Evolutionary conservation across 371 early-diverging fungal genomes (phyloP).

Genomic region (Haplosporangium sp.): DNA sequence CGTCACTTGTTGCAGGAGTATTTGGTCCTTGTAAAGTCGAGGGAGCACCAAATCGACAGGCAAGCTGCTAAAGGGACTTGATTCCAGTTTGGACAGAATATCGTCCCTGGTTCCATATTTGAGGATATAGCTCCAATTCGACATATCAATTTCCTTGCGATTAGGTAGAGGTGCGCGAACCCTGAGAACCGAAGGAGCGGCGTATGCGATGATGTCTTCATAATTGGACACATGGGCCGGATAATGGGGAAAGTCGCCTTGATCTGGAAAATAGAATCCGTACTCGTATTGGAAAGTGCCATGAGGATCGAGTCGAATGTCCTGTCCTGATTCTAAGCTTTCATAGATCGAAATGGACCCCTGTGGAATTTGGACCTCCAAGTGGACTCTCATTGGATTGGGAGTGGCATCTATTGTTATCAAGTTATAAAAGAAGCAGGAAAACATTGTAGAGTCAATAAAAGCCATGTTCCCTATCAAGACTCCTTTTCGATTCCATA

Average conservation of each 20-base stretch:
- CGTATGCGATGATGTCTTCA: slow-evolving; percentile 43
- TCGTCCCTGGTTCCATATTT: slow-evolving; percentile 32
- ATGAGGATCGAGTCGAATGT: slow-evolving; percentile 28
- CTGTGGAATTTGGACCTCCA: slow-evolving; percentile 47
- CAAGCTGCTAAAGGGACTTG: slow-evolving; percentile 24
- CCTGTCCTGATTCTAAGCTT: slow-evolving; percentile 31
- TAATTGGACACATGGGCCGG: slow-evolving; percentile 59
- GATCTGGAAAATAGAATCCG: slow-evolving; percentile 66
- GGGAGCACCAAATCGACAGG: slow-evolving; percentile 23
- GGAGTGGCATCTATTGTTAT: slow-evolving; percentile 26
- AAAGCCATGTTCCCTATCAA: not conserved
- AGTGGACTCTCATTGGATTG: slow-evolving; percentile 33
- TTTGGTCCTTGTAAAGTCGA: slow-evolving; percentile 25
- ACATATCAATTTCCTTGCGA: slow-evolving; percentile 15
- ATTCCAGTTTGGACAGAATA: slow-evolving; percentile 47
- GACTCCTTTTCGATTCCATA: not conserved
- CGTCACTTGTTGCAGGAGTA: slow-evolving; percentile 34
- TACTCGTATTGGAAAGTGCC: slow-evolving; percentile 47
- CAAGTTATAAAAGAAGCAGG: not conserved
- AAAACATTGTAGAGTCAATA: not conserved
- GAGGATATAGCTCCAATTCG: slow-evolving; percentile 30
- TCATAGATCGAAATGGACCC: slow-evolving; percentile 42
- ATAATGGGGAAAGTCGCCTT: slow-evolving; percentile 59
- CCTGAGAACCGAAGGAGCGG: slow-evolving; percentile 21
- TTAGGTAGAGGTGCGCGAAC: slow-evolving; percentile 24